Percentiles rank a stretch among this genome's conserved stretches.
Evolutionary conservation across 352 stramenopile species (phyloP).

Genomic region (Globisporangium splendens): DNA sequence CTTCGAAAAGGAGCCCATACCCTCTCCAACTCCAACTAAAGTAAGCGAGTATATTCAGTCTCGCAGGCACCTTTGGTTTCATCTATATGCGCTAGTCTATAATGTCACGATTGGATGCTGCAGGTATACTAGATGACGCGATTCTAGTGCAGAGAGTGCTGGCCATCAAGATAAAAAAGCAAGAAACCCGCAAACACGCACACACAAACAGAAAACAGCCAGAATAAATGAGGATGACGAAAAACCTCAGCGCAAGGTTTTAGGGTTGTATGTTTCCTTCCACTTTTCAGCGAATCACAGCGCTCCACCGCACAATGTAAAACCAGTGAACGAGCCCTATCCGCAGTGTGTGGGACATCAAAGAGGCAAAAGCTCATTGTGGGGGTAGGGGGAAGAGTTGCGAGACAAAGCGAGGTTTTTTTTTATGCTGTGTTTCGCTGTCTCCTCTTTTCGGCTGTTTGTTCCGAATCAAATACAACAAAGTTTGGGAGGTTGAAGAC

Average conservation of each 20-base stretch:
- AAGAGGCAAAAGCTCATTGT: not conserved
- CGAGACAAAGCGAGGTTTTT: not conserved
- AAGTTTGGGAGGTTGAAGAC: too few species aligned
- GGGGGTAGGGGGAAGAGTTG: not conserved
- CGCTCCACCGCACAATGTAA: constrained; percentile 20
- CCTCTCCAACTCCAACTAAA: not conserved
- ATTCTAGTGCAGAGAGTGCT: too few species aligned
- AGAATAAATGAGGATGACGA: not conserved
- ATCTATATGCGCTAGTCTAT: too few species aligned
- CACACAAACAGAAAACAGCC: constrained; percentile 11
- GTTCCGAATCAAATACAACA: not conserved
- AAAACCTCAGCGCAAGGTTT: not conserved
- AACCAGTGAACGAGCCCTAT: too few species aligned
- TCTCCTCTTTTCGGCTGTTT: not conserved
- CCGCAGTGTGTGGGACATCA: too few species aligned
- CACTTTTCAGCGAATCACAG: constrained; percentile 22
- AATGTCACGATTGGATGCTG: not conserved
- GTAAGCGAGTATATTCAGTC: not conserved
- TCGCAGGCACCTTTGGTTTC: too few species aligned
- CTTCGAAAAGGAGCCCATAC: constrained; percentile 9
- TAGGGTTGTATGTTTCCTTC: not conserved
- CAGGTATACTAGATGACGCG: too few species aligned
- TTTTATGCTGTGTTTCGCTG: constrained; percentile 3
- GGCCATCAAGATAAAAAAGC: constrained; percentile 10
- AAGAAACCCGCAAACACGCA: not conserved